Base-by-base conservation (phyloP, 78 protist species). In the Corallochytrium limacisporum region DNA sequence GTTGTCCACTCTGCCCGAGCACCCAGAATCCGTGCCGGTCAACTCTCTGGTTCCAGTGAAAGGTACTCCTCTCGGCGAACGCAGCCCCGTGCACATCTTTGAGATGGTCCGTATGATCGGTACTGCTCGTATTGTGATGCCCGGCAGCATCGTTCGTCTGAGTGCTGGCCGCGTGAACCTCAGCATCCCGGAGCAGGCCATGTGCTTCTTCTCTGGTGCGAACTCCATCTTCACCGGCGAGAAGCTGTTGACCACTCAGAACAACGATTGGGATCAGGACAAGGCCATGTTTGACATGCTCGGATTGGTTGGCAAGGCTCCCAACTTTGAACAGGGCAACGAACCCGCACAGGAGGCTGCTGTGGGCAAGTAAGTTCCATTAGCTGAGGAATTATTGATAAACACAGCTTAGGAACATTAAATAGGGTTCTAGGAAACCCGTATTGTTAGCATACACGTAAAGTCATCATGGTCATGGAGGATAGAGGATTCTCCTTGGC, bases 11-110 rank as follows among this genome's bases (percentile, higher is more conserved):
- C 38, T 77, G 46, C 57, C 74, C 4, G 36, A 15, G 24, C 81
- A 80, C 66, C 85, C 81, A 26, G 87, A 82, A 65, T 67, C 77
- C 9, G 87, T 82, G 5, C 87, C 87, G 2, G 46, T 82, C 60
- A 82, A 82, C 60, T 78, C 82, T 36, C 69, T 82, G 10, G 83
- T 82, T 1, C 49, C 87, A 5, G 79, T 77, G 36, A 60, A 53
- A 8, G 87, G 82, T 16, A 76, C 83, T 4, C 80, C 87, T 7
- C 37, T 77, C n/a, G 73, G 32, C 35, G 65, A 40, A 20, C 56
- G 20, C 9, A 12, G 44, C 33, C 28, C 69, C 18, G 79, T 63
- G 13, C 32, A n/a, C 24, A 13, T 48, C 6, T 36, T 7, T 18
- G 82, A 75, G 56, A 65, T 82, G 76, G 63, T 66, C 0, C 76